These are phyloP conservation scores for Rhodamnia rubescens DNA, from an alignment of 345 rosid genomes.

Conservation along the genomic window DNA sequence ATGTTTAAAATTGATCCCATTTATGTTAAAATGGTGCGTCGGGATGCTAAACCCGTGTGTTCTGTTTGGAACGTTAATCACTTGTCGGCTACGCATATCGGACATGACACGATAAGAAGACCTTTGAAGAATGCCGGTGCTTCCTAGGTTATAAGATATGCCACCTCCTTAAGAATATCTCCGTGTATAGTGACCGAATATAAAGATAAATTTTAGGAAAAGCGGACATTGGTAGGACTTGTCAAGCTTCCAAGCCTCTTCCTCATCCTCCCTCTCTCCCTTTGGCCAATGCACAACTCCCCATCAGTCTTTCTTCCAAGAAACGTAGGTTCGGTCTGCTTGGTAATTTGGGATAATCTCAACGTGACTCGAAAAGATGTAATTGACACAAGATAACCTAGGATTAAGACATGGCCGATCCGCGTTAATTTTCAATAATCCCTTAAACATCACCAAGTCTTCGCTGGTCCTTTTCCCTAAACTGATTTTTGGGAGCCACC, in stretches of 20 bases:
- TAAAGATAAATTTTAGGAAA: background rate
- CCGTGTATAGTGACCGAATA: background rate
- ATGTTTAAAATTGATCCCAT: too few species aligned
- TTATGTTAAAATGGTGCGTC: too few species aligned
- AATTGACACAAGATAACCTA: background rate
- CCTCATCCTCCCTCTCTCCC: background rate
- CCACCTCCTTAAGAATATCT: too few species aligned
- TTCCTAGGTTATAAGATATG: background rate
- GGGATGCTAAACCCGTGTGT: too few species aligned
- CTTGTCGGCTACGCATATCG: too few species aligned
- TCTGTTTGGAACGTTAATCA: too few species aligned
- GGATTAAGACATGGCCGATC: background rate
- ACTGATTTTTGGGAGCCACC: background rate
- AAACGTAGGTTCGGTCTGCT: background rate
- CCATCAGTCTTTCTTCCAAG: background rate
- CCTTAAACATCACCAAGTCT: background rate
- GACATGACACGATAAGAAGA: too few species aligned
- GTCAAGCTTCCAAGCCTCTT: background rate
- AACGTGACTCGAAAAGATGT: background rate
- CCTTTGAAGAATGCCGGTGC: too few species aligned
- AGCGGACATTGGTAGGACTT: background rate
- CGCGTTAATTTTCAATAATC: too few species aligned
- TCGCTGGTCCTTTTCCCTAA: background rate
- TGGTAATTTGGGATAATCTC: background rate
- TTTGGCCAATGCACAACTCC: too few species aligned